Evolutionary conservation across 1,284 basidiomycete genomes (phyloP), one percentile per base, ranked within the genome.

Genomic region (Fomes fomentarius): DNA sequence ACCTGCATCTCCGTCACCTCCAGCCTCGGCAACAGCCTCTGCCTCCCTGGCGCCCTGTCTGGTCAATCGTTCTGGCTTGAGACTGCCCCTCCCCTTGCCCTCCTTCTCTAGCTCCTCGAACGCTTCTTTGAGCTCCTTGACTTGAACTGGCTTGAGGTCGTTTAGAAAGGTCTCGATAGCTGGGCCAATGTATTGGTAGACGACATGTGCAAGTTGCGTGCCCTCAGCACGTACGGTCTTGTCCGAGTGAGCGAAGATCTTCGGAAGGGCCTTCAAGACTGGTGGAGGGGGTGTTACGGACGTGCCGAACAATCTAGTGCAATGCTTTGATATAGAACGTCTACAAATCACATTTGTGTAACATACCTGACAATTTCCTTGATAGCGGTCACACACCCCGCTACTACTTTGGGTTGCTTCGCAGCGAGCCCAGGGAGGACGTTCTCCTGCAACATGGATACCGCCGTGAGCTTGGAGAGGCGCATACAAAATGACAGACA

Each of bases 111-210:
- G 80, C 26, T 71, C 75, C 59, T 93, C 93, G 66, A 98, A 99
- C 0, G 86, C 81, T 67, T 97, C 96, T 65, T 94, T 93, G 56
- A 99, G 73, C 67, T 99, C 97, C 70, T 98, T 96, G 39, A 96
- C 87, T 72, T 99, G 97, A n/a, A 99, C 95, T 0, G 97, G 94
- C 71, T 99, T 99, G 58, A 99, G 81, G 62, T 97, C 93, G n/a
- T 84, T 76, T 10, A 99, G 76, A 74, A 89, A 94, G 40, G 94
- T 85, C 51, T 94, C 88, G 56, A 99, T 89, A 0, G 88, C 91
- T 1, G 90, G 77, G 21, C 97, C 97, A 60, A 99, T 86, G 70
- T 87, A 96, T 60, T 90, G 89, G 76, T 99, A 96, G 6, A 99
- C 74, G 3, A 81, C 78, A 62, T 91, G 85, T 0, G 87, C 81